Evolutionary conservation across 1,139 yeast genomes (phyloP).

Genomic region (Lodderomyces metapsilosis): DNA sequence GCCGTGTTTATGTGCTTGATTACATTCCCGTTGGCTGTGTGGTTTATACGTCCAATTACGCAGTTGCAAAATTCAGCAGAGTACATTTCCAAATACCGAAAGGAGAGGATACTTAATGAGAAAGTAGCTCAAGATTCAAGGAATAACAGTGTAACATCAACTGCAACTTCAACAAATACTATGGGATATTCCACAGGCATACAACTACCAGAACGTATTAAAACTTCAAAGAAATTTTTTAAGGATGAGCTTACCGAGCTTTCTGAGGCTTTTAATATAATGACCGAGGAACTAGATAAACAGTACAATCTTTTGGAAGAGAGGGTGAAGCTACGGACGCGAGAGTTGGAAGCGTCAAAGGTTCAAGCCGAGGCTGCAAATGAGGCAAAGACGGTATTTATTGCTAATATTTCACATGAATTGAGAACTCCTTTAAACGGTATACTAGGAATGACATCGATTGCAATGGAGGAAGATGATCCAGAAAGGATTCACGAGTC

Average conservation of each 20-base stretch:
- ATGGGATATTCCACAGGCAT: conserved; percentile 41
- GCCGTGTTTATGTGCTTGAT: conserved; percentile 72
- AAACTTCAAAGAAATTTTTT: conserved; percentile 57
- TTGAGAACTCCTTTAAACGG: conserved; percentile 94
- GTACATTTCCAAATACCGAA: conserved; percentile 41
- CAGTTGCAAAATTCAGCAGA: conserved; percentile 84
- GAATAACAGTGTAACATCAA: conserved; percentile 28
- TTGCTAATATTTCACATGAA: conserved; percentile 95
- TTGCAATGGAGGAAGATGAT: conserved; percentile 84
- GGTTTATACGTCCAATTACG: conserved; percentile 82
- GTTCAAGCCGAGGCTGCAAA: conserved; percentile 91
- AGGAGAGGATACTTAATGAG: conserved; percentile 16
- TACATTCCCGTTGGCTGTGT: conserved; percentile 81
- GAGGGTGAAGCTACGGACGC: conserved; percentile 83
- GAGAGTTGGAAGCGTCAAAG: conserved; percentile 84
- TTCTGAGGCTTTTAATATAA: conserved; percentile 83
- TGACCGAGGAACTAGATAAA: conserved; percentile 83
- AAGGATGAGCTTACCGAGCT: conserved; percentile 86
- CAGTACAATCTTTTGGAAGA: conserved; percentile 87
- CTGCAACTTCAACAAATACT: conserved; percentile 19
- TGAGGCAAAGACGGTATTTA: conserved; percentile 91
- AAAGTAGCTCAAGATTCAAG: conserved; percentile 1
- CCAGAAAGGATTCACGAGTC: conserved; percentile 60
- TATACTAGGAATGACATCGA: conserved; percentile 92
- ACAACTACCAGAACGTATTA: conserved; percentile 50